These are phyloP conservation scores for Talaromyces proteolyticus DNA, from an alignment of 495 filamentous ascomycete species.

Conservation along the genomic window DNA sequence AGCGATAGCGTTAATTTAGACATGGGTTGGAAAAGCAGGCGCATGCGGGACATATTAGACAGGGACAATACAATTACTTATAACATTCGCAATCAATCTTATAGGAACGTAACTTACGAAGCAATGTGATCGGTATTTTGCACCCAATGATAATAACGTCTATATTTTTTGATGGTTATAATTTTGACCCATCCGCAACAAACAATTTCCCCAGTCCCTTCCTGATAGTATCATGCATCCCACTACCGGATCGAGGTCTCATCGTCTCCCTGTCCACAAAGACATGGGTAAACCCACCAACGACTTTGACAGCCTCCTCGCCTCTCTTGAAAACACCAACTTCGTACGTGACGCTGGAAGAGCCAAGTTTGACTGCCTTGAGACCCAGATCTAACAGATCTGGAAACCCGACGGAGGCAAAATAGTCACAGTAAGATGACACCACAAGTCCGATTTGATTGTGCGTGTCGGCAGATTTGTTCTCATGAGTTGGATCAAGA, in stretches of 20 bases:
- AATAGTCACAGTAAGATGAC: slow-evolving; percentile 77
- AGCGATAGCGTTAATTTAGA: slow-evolving; percentile 5
- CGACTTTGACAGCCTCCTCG: slow-evolving; percentile 69
- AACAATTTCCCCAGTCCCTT: slow-evolving; percentile 43
- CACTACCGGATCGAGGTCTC: slow-evolving; percentile 44
- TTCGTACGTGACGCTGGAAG: slow-evolving; percentile 89
- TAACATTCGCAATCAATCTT: no score
- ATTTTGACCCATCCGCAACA: slow-evolving; percentile 8
- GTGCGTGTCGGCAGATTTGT: not conserved
- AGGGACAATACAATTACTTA: no score
- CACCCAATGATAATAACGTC: no score
- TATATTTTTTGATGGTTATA: no score
- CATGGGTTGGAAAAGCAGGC: not conserved
- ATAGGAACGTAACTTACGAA: no score
- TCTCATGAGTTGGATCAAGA: slow-evolving; percentile 50
- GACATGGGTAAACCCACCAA: slow-evolving; percentile 85
- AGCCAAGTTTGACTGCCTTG: slow-evolving; percentile 76
- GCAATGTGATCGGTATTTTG: no score
- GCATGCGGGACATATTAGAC: not conserved
- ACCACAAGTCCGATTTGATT: slow-evolving; percentile 75
- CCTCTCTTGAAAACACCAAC: slow-evolving; percentile 79
- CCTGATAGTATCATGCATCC: slow-evolving; percentile 41
- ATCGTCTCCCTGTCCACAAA: slow-evolving; percentile 73
- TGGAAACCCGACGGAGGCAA: slow-evolving; percentile 77
- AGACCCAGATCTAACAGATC: slow-evolving; percentile 75